A percentile compares a stretch with the other conserved stretches of the same genome.
phyloP scores from a whole-genome alignment of 345 rosid genomes.

The Clausena lansium region DNA sequence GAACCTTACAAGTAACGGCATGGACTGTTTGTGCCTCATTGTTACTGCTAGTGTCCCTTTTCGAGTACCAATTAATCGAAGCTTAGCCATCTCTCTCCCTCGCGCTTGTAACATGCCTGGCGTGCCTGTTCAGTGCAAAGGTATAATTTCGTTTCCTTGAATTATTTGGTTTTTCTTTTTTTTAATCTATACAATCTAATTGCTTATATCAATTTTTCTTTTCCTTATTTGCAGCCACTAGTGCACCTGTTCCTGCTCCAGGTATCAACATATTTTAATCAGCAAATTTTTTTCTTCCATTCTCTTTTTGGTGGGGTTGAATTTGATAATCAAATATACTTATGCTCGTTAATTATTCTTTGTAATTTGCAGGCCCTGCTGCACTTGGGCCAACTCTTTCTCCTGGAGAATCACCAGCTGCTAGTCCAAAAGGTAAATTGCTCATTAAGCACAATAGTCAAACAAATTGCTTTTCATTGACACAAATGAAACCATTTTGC shows the following conservation, averaged over 20 bases:
- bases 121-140: constrained; percentile 80
- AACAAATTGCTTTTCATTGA: background rate
- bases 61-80: constrained; percentile 64
- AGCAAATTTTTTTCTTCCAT: background rate
- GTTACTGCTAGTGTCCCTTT: constrained; percentile 69
- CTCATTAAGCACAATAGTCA: background rate
- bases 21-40: constrained; percentile 73
- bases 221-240: constrained; percentile 40
- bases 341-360: background rate
- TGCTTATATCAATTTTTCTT: constrained; percentile 4
- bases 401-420: constrained; percentile 45
- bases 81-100: constrained; percentile 80
- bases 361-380: constrained; percentile 45
- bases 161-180: background rate
- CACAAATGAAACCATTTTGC: background rate
- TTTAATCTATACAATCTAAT: background rate
- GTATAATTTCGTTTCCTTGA: constrained; percentile 13
- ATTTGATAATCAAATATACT: background rate
- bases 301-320: background rate
- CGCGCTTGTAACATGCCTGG: constrained; percentile 81
- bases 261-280: constrained; percentile 32
- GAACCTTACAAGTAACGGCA: constrained; percentile 51
- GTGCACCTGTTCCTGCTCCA: constrained; percentile 72
- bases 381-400: constrained; percentile 47
- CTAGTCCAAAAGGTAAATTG: constrained; percentile 43